Conservation (phyloP, 768 basidiomycete species). For the Mrakia hoshinonis region DNA sequence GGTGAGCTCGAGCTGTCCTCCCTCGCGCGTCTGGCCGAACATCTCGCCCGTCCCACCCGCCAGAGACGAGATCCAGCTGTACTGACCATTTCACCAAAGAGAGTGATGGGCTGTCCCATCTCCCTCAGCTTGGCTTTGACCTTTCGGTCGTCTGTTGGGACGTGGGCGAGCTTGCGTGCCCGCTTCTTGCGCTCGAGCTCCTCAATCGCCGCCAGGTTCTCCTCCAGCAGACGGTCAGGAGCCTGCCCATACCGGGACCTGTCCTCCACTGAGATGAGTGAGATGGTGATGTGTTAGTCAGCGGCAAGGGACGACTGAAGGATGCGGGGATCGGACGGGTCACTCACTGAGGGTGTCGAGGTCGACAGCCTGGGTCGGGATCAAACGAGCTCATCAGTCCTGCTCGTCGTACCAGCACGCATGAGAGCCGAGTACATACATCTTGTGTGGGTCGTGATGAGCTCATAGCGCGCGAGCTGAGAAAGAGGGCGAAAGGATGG, state of each 20-base stretch:
- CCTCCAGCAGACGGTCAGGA: conserved; percentile 42
- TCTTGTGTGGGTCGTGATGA: too few species aligned
- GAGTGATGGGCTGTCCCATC: conserved; percentile 91
- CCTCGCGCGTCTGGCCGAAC: background rate
- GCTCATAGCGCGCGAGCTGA: too few species aligned
- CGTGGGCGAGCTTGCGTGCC: conserved; percentile 71
- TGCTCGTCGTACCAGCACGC: background rate
- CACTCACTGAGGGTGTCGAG: conserved; percentile 18
- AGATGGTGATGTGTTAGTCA: background rate
- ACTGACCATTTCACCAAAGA: conserved; percentile 93
- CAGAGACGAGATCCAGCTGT: background rate
- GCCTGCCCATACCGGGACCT: conserved; percentile 9
- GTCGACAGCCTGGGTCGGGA: conserved; percentile 15
- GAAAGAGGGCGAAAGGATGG: too few species aligned
- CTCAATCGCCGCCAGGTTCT: conserved; percentile 72
- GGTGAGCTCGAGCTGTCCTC: background rate
- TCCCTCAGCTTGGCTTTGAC: conserved; percentile 83
- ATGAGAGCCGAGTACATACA: background rate
- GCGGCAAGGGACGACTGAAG: background rate
- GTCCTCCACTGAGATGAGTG: conserved; percentile 22
- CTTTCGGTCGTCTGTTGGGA: conserved; percentile 91
- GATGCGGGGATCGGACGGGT: background rate
- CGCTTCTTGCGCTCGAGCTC: conserved; percentile 98
- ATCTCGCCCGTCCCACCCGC: background rate
- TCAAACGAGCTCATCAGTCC: background rate